Conservation (phyloP, 192 early-diverging fungal genomes). For the Backusella psychrophila region DNA sequence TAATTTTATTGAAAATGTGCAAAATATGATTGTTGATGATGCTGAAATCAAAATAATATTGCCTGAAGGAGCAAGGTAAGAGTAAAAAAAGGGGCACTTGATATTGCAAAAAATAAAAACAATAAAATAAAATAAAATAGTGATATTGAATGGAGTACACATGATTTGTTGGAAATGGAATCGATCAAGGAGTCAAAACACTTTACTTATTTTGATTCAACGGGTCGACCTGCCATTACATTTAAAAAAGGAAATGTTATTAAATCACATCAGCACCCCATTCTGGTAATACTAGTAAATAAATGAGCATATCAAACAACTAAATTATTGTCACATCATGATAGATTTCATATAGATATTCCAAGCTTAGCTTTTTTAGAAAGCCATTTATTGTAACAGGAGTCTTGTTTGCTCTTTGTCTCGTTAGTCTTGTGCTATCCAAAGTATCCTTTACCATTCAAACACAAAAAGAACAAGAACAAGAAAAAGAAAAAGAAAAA, state of each 20-base stretch:
- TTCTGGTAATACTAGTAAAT: conserved; percentile 30
- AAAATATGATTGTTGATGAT: conserved; percentile 59
- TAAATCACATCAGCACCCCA: conserved; percentile 55
- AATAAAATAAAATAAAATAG: conserved; percentile 36
- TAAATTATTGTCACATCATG: not conserved
- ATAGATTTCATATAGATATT: conserved; percentile 55
- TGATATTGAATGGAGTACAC: conserved; percentile 60
- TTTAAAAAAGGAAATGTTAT: conserved; percentile 72
- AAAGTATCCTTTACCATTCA: conserved; percentile 56
- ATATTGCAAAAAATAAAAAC: not conserved
- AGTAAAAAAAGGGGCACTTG: not conserved
- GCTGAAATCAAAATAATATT: conserved; percentile 74
- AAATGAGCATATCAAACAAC: not conserved
- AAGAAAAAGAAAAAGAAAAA: not conserved
- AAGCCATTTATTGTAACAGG: conserved; percentile 60
- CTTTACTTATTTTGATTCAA: conserved; percentile 87
- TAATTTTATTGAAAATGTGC: conserved; percentile 66
- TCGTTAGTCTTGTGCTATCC: conserved; percentile 49
- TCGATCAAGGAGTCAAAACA: conserved; percentile 45
- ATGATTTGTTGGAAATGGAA: conserved; percentile 58
- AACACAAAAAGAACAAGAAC: conserved; percentile 9
- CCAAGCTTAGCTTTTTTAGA: conserved; percentile 42
- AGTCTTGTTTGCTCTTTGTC: conserved; percentile 52
- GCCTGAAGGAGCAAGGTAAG: conserved; percentile 88
- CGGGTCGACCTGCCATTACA: conserved; percentile 75